phyloP scores from a whole-genome alignment of 805 yeast species.

The Candida silvicultrix region DNA sequence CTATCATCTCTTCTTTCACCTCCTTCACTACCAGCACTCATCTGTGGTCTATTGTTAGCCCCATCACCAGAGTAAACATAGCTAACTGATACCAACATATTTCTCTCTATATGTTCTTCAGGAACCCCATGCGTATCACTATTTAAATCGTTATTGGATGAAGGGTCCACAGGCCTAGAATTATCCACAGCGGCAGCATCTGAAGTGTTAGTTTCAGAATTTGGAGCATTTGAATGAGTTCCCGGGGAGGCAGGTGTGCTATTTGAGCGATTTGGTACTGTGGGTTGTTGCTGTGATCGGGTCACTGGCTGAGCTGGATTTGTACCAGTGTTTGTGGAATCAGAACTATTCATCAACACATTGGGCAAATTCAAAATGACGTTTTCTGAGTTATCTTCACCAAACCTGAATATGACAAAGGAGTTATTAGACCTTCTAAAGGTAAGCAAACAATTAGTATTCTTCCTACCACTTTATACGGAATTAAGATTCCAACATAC shows the following conservation, averaged over 20 bases:
- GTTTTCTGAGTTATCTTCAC: constrained; percentile 11
- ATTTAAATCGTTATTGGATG: background rate
- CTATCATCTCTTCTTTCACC: constrained; percentile 15
- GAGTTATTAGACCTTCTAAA: background rate
- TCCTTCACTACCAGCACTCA: background rate
- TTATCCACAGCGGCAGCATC: background rate
- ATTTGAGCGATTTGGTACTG: background rate
- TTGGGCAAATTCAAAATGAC: constrained; percentile 10
- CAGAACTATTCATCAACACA: background rate
- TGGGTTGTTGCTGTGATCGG: constrained; percentile 1
- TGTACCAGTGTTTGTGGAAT: background rate
- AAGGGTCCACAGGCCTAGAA: background rate
- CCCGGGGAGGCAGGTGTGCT: background rate
- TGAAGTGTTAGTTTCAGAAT: background rate
- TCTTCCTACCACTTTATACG: background rate
- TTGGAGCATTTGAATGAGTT: background rate
- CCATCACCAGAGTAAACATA: constrained; percentile 24
- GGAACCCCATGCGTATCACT: background rate
- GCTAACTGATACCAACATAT: constrained; percentile 34
- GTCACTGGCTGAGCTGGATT: constrained; percentile 1
- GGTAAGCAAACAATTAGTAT: background rate
- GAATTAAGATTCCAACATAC: background rate
- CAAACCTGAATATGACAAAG: constrained; percentile 17
- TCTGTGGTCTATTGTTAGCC: background rate
- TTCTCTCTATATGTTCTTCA: constrained; percentile 16